Evolutionary conservation across 495 filamentous ascomycete genomes (phyloP), one percentile per base, ranked within the genome.

Genomic region (Penicillium mononematosum): DNA sequence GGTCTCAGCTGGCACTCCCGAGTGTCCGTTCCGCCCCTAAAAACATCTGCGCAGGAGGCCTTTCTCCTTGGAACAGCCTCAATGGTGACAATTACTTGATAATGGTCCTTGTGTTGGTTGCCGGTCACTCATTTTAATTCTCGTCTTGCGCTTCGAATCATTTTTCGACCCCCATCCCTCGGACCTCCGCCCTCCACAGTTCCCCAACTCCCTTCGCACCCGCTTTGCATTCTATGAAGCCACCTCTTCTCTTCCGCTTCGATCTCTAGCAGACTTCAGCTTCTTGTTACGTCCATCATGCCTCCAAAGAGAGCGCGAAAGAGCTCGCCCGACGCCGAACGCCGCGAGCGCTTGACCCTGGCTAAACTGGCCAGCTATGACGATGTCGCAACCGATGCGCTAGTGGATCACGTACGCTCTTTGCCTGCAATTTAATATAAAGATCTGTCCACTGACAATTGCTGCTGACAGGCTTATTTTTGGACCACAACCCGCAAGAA

Each of bases 401-500:
- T 99, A 34, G 85, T 99, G 42, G 94, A 99, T 74, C 89, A 90
- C 72, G 94, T 97, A 81, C 69, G 90, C 79, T 25, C 42, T 44
- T 59, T 50, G 24, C 36, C 19, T 50, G 19, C 59, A 17, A 19
- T 46, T 20, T 50, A n/a, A 56, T 12, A 17, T n/a, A 9, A 31
- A 34, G 19, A 11, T 16, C 41, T 58, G 45, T 25, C 34, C 47
- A 54, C 64, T 74, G 56, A 75, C 63, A 19, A 29, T 16, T 12
- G 36, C 54, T 53, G 46, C 16, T 45, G 36, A 50, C 66, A 98
- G 95, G 86, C 88, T 14, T 96, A 89, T 68, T 98, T 89, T 74
- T 98, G 95, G 94, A 92, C 92, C 12, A 88, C 83, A 9, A 96
- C 96, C 43, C 91, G 92, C 45, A 99, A 99, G 71, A 96, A 97